Evolutionary conservation across 805 yeast genomes (phyloP).

Genomic region (Wickerhamiella siamensis): DNA sequence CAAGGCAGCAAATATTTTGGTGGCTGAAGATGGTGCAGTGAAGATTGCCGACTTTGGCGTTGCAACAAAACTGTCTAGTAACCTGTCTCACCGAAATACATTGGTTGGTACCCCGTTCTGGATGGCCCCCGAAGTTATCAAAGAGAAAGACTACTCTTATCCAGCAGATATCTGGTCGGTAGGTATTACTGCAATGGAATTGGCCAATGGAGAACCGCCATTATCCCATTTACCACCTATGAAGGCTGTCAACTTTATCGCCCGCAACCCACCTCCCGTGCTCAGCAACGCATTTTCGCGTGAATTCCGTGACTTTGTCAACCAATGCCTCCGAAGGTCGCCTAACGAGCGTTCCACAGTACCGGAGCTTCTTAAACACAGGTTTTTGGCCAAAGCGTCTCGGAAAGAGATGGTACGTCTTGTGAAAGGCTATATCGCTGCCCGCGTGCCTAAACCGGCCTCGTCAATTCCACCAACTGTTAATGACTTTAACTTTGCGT

Average conservation of each 20-base stretch:
- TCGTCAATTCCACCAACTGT: conserved; percentile 1
- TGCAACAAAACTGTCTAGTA: conserved; percentile 60
- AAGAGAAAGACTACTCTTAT: conserved; percentile 63
- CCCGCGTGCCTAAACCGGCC: not conserved
- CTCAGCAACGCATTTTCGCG: conserved; percentile 26
- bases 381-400: conserved; percentile 30
- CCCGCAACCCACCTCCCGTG: conserved; percentile 35
- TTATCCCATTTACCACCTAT: conserved; percentile 37
- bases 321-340: conserved; percentile 53
- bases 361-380: conserved; percentile 43
- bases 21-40: conserved; percentile 56
- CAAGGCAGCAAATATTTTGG: conserved; percentile 78
- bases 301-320: conserved; percentile 57
- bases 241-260: conserved; percentile 39
- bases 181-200: conserved; percentile 64
- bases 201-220: conserved; percentile 64
- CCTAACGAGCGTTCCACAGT: conserved; percentile 58
- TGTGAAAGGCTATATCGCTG: conserved; percentile 10
- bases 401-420: conserved; percentile 10
- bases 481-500: not conserved
- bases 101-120: conserved; percentile 52
- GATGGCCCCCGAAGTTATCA: conserved; percentile 99
- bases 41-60: conserved; percentile 95
- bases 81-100: conserved; percentile 35
- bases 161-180: conserved; percentile 70